Evolutionary conservation across 768 basidiomycete genomes (phyloP).

Genomic region (Cystobasidiopsis lactophilus): DNA sequence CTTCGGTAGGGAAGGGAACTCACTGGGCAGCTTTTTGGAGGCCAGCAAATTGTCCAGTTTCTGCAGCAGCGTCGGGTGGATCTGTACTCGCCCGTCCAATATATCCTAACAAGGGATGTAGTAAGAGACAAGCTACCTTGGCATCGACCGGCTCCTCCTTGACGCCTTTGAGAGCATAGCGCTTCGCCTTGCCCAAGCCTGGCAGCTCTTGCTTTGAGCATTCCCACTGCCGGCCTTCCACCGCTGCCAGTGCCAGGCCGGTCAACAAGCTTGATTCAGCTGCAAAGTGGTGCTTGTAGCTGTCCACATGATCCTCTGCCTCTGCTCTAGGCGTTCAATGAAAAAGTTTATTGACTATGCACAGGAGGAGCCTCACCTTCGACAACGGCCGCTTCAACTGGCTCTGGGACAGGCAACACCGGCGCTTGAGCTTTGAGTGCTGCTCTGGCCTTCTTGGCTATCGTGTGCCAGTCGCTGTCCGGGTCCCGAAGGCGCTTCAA

Average conservation of each 20-base stretch:
- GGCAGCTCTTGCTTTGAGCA: neutral
- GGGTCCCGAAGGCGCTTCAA: constrained; percentile 4
- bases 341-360: neutral
- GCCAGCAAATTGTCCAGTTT: constrained; percentile 10
- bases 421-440: neutral
- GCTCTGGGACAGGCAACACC: neutral
- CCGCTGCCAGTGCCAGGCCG: neutral
- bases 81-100: constrained; percentile 8
- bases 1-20: too few species aligned
- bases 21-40: too few species aligned
- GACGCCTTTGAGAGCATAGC: neutral
- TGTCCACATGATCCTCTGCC: neutral
- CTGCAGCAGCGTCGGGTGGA: constrained; percentile 12
- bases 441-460: constrained; percentile 6
- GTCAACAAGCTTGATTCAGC: constrained; percentile 3
- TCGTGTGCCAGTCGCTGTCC: constrained; percentile 8
- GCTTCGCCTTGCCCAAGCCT: neutral
- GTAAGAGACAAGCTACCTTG: neutral
- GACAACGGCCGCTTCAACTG: neutral
- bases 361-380: neutral
- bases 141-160: neutral
- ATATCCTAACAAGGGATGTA: neutral
- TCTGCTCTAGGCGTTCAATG: neutral
- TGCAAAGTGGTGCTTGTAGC: constrained; percentile 6
- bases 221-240: neutral